These are phyloP conservation scores for Phialemonium atrogriseum DNA, from an alignment of 2,329 filamentous ascomycete species.

Conservation along the genomic window DNA sequence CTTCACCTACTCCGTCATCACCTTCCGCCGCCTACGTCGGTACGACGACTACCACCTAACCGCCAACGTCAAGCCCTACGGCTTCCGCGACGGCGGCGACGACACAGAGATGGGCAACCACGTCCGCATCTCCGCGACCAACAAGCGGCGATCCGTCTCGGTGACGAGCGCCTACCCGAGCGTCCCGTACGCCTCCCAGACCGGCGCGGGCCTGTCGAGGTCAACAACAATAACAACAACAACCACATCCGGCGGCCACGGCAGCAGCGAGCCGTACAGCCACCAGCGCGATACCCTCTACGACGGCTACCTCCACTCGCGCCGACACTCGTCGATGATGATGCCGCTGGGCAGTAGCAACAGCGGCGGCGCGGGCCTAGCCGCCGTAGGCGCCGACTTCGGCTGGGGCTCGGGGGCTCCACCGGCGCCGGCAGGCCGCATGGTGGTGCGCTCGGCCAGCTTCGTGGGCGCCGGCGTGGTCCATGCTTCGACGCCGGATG, in stretches of 20 bases:
- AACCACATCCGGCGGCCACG: slow-evolving; percentile 5
- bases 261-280: slow-evolving; percentile 16
- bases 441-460: slow-evolving; percentile 1
- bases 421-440: neutral
- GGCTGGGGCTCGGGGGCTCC: slow-evolving; percentile 20
- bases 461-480: neutral
- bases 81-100: slow-evolving; percentile 29
- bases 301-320: slow-evolving; percentile 14
- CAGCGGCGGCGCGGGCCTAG: slow-evolving; percentile 24
- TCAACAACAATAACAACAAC: slow-evolving; percentile 4
- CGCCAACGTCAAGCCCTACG: slow-evolving; percentile 39
- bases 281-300: slow-evolving; percentile 20
- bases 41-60: slow-evolving; percentile 44
- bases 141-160: slow-evolving; percentile 7
- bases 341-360: slow-evolving; percentile 11
- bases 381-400: slow-evolving; percentile 23
- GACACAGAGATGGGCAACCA: slow-evolving; percentile 18
- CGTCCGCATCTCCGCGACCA: slow-evolving; percentile 10
- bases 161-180: slow-evolving; percentile 8
- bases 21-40: slow-evolving; percentile 37
- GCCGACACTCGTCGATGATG: slow-evolving; percentile 8
- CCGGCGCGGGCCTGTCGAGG: slow-evolving; percentile 5
- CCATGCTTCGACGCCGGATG: neutral
- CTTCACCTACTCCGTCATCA: slow-evolving; percentile 35
- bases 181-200: slow-evolving; percentile 2